Conservation (phyloP, 768 basidiomycete genomes). For the Omphalotus guepiniiformis region DNA sequence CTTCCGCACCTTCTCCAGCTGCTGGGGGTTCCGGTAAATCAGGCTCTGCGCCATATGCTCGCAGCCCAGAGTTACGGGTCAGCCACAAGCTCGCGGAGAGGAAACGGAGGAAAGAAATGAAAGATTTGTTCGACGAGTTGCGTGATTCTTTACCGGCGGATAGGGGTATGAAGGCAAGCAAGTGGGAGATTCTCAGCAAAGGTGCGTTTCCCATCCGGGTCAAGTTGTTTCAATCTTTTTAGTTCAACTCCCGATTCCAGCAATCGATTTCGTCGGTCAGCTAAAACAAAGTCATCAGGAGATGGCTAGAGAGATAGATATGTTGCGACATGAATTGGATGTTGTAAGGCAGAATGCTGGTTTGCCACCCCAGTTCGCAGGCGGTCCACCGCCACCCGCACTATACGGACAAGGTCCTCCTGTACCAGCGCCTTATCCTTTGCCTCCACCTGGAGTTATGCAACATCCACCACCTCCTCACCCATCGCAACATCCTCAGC, state of each 20-base stretch:
- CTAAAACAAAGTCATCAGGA: conserved; percentile 77
- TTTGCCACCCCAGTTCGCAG: conserved; percentile 41
- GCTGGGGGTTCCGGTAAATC: conserved; percentile 33
- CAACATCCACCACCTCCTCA: conserved; percentile 38
- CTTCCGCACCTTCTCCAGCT: conserved; percentile 31
- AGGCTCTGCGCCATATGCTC: conserved; percentile 80
- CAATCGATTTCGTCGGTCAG: conserved; percentile 82
- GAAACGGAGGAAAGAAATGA: conserved; percentile 98
- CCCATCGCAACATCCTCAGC: conserved; percentile 18
- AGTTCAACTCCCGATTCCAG: conserved; percentile 32
- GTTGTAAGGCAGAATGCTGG: conserved; percentile 52
- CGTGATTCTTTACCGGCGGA: conserved; percentile 90
- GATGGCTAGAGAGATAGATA: conserved; percentile 74
- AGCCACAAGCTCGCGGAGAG: conserved; percentile 97
- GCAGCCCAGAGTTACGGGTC: conserved; percentile 90
- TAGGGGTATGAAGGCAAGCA: conserved; percentile 93
- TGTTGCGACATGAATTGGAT: conserved; percentile 72
- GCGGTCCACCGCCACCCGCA: conserved; percentile 43
- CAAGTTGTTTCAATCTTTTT: conserved; percentile 8
- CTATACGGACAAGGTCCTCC: conserved; percentile 50
- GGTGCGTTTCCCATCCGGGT: conserved; percentile 42
- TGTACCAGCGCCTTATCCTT: conserved; percentile 39
- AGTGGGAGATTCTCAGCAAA: conserved; percentile 99
- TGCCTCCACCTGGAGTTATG: conserved; percentile 40
- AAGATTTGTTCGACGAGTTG: conserved; percentile 95